These are phyloP conservation scores for Fragaria vesca DNA, from an alignment of 306 rosid species.

Conservation along the genomic window DNA sequence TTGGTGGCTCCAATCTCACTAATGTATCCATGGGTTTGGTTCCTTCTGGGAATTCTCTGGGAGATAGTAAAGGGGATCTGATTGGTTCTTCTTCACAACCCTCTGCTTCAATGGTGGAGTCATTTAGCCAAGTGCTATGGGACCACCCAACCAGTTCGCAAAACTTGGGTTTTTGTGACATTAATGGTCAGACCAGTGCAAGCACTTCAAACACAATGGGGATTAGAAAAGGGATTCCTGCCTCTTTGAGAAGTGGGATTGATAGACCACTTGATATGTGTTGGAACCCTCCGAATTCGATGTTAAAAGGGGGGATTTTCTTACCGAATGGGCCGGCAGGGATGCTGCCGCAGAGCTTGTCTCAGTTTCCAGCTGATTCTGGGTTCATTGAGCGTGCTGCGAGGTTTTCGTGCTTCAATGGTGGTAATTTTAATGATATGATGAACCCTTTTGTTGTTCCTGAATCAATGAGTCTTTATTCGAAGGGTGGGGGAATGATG, in stretches of 20 bases:
- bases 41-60: constrained; percentile 43
- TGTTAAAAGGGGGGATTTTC: constrained; percentile 53
- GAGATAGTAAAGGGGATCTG: constrained; percentile 51
- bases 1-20: constrained; percentile 51
- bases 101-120: constrained; percentile 68
- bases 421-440: constrained; percentile 58
- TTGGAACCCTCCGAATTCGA: constrained; percentile 54
- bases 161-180: constrained; percentile 61
- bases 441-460: constrained; percentile 58
- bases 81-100: constrained; percentile 63
- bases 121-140: constrained; percentile 60
- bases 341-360: constrained; percentile 55
- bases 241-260: constrained; percentile 46
- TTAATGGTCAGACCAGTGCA: constrained; percentile 43
- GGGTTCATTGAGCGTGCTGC: constrained; percentile 92
- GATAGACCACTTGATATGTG: constrained; percentile 60
- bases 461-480: constrained; percentile 46
- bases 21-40: constrained; percentile 58
- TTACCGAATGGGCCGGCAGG: constrained; percentile 51
- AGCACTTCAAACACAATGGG: constrained; percentile 42
- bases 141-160: constrained; percentile 56
- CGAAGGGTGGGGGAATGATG: constrained; percentile 37
- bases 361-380: constrained; percentile 88
- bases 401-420: constrained; percentile 73
- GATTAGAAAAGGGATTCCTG: constrained; percentile 50